A percentile compares a stretch with the other conserved stretches of the same genome.
Evolutionary conservation across 2,329 filamentous ascomycete genomes (phyloP).

Genomic region (Clonostachys sp.): DNA sequence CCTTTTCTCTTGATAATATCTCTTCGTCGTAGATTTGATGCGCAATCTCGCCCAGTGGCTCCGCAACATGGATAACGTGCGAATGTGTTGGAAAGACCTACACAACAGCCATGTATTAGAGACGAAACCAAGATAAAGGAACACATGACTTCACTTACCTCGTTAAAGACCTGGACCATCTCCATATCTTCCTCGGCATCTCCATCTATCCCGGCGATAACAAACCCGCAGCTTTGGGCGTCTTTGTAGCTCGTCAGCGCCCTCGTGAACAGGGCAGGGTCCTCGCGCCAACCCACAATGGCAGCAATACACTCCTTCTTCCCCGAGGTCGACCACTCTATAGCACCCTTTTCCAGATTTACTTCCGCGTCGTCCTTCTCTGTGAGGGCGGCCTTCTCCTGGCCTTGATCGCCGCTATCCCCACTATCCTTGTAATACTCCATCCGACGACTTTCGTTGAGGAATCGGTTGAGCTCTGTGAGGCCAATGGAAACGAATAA

Average conservation of each 20-base stretch:
- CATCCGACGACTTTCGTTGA: slow-evolving; percentile 12
- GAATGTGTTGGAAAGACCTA: slow-evolving; percentile 8
- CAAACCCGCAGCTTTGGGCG: slow-evolving; percentile 8
- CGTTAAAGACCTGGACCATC: slow-evolving; percentile 13
- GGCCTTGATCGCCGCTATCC: slow-evolving; percentile 5
- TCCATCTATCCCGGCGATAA: slow-evolving; percentile 14
- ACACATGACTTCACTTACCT: slow-evolving; percentile 4
- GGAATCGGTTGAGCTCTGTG: slow-evolving; percentile 11
- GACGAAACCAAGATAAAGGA: too few relatives aligned
- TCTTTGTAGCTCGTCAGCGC: slow-evolving; percentile 13
- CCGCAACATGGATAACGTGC: slow-evolving; percentile 8
- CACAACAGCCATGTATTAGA: too few relatives aligned
- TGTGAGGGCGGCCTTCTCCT: slow-evolving; percentile 1
- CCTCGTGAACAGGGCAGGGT: slow-evolving; percentile 10
- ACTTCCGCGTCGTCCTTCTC: background rate
- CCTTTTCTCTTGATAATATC: slow-evolving; percentile 4
- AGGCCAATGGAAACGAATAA: slow-evolving; percentile 10
- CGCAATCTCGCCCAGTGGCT: slow-evolving; percentile 12
- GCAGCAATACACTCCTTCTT: slow-evolving; percentile 12
- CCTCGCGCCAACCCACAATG: slow-evolving; percentile 15
- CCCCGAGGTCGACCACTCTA: background rate
- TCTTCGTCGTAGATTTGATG: slow-evolving; percentile 8
- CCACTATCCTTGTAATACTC: slow-evolving; percentile 6
- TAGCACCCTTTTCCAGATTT: background rate
- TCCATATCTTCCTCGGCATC: slow-evolving; percentile 12